phyloP scores from a whole-genome alignment of 2,329 filamentous ascomycete genomes.

The Claviceps quebecensis region DNA sequence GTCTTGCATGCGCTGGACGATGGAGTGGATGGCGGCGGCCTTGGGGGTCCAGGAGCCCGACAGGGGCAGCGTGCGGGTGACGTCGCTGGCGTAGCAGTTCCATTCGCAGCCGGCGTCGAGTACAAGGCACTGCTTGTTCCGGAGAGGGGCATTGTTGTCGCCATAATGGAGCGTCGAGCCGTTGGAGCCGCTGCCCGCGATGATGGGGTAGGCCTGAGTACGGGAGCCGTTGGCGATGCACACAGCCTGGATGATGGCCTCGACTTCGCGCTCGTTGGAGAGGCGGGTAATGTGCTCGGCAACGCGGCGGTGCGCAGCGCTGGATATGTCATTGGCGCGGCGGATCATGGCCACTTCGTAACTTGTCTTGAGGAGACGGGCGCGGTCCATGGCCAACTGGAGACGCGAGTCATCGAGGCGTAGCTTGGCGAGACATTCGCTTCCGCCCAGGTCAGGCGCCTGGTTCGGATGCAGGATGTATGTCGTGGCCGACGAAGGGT shows the following conservation, averaged over 20 bases:
- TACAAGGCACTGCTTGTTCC: conserved; percentile 58
- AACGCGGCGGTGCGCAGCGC: conserved; percentile 60
- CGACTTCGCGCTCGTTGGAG: conserved; percentile 67
- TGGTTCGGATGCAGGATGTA: conserved; percentile 36
- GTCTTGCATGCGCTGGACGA: conserved; percentile 71
- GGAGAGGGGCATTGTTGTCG: conserved; percentile 60
- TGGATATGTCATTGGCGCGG: conserved; percentile 67
- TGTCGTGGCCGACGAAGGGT: conserved; percentile 24
- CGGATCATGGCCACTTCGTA: conserved; percentile 76
- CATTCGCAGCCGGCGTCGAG: conserved; percentile 84
- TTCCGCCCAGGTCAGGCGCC: conserved; percentile 11
- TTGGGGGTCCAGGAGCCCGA: conserved; percentile 54
- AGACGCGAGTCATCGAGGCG: conserved; percentile 39
- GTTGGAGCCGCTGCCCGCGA: conserved; percentile 72
- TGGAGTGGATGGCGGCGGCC: conserved; percentile 57
- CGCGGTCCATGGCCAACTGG: conserved; percentile 60
- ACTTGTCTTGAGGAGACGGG: conserved; percentile 69
- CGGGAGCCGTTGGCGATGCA: conserved; percentile 63
- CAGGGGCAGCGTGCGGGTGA: conserved; percentile 78
- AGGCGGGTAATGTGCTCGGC: conserved; percentile 49
- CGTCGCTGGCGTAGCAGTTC: conserved; percentile 73
- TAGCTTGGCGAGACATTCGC: conserved; percentile 12
- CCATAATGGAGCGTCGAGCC: conserved; percentile 79
- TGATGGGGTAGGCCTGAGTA: conserved; percentile 74
- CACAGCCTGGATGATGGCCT: conserved; percentile 59